Evolutionary conservation across 148 eudicot genomes (phyloP), one percentile per base, ranked within the genome.

Genomic region (Nyssa sinensis): DNA sequence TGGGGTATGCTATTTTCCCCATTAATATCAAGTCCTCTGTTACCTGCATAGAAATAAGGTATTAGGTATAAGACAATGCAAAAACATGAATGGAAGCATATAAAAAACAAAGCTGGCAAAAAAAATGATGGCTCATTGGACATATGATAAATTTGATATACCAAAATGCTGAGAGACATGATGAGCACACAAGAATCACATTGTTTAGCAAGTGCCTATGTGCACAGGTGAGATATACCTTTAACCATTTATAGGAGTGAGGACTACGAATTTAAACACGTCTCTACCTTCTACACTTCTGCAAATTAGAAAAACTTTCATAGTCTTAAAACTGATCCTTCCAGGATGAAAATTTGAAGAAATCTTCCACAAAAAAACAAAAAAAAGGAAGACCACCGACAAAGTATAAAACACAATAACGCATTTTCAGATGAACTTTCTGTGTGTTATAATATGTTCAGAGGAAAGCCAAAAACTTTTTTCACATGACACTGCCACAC

Each of bases 31-130:
- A 32, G 67, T 84, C 75, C 57, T 78, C 76, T 24, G 47, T 31
- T 25, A 74, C 79, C 81, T 78, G 81, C 84, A 62, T 70, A 60
- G n/a, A 53, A 51, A 37, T 72, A 29, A 37, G 65, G 64, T 16
- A 64, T 14, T 17, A 62, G 62, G 58, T 47, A 47, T 34, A 31
- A 47, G 39, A 41, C 0, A 14, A n/a, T 7, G 60, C 19, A 21
- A 25, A 60, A 76, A 47, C 30, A 29, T 31, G 23, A 66, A 44
- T 32, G 16, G 53, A 69, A 31, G 47, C 29, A 62, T 9, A 32
- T 62, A 58, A 35, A 60, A 76, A 59, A 44, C 12, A 69, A 28
- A 41, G 65, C 64, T 41, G 30, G 17, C 51, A 44, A 60, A 69
- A 68, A 75, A 31, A 44, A 34, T 61, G 23, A 61, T 53, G 44